These are phyloP conservation scores for Isabelozyma heimii DNA, from an alignment of 805 yeast species.

Conservation along the genomic window DNA sequence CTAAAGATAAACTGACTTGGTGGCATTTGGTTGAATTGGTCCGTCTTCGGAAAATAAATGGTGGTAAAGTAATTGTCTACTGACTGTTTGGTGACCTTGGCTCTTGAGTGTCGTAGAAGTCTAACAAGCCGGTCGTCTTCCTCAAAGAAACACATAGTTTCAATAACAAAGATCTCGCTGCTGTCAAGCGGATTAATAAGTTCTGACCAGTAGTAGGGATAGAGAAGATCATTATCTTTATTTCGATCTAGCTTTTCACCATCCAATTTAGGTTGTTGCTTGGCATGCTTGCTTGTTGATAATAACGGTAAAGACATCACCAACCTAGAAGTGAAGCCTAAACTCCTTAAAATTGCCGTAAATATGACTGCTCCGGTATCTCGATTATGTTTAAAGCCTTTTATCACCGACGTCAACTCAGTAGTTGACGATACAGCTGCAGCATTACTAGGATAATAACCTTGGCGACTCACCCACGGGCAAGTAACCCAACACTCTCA, in stretches of 20 bases:
- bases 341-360: constrained; percentile 22
- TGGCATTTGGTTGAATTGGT: constrained; percentile 23
- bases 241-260: constrained; percentile 13
- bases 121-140: constrained; percentile 22
- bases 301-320: constrained; percentile 30
- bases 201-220: constrained; percentile 38
- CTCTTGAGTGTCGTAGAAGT: constrained; percentile 11
- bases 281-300: constrained; percentile 7
- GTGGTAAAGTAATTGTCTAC: constrained; percentile 8
- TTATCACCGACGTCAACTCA: constrained; percentile 12
- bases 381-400: constrained; percentile 26
- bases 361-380: constrained; percentile 33
- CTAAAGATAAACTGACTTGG: constrained; percentile 28
- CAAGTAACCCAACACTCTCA: constrained; percentile 25
- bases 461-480: constrained; percentile 9
- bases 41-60: constrained; percentile 16
- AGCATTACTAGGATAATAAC: constrained; percentile 20
- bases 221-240: constrained; percentile 29
- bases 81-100: background rate
- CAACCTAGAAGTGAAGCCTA: constrained; percentile 28
- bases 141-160: constrained; percentile 25
- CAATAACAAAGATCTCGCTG: constrained; percentile 22
- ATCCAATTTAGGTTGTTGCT: constrained; percentile 22
- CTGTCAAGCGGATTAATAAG: constrained; percentile 26
- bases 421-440: constrained; percentile 5